A percentile compares a stretch with the other conserved stretches of the same genome.
phyloP scores from a whole-genome alignment of 495 filamentous ascomycete genomes.

The Penicillium longicatenatum region DNA sequence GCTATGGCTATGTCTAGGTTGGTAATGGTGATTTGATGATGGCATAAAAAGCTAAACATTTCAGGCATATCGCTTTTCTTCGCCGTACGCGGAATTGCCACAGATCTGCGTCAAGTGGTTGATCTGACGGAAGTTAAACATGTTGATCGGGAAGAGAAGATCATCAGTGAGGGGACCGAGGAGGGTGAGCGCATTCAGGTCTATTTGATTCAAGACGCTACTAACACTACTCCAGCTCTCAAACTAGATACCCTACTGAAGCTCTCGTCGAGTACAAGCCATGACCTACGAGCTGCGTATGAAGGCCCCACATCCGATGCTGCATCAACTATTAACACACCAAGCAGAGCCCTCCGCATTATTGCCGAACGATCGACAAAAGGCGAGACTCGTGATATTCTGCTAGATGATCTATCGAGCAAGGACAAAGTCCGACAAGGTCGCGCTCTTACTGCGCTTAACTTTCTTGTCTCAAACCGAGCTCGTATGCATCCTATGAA shows the following conservation, averaged over 20 bases:
- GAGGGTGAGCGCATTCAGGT: slow-evolving; percentile 34
- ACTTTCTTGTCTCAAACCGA: slow-evolving; percentile 47
- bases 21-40: neutral
- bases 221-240: slow-evolving; percentile 34
- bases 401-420: slow-evolving; percentile 45
- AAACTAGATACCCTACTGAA: slow-evolving; percentile 53
- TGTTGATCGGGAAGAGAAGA: slow-evolving; percentile 46
- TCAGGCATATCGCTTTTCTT: slow-evolving; percentile 50
- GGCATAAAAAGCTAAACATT: neutral
- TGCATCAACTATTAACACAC: slow-evolving; percentile 12
- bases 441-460: slow-evolving; percentile 45
- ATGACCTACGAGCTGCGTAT: slow-evolving; percentile 55
- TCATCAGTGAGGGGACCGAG: slow-evolving; percentile 50
- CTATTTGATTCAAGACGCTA: slow-evolving; percentile 4
- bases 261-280: slow-evolving; percentile 51
- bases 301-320: slow-evolving; percentile 11
- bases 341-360: slow-evolving; percentile 48
- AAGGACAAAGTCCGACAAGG: slow-evolving; percentile 35
- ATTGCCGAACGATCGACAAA: slow-evolving; percentile 51
- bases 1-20: slow-evolving; percentile 50
- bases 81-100: slow-evolving; percentile 46
- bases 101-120: slow-evolving; percentile 48
- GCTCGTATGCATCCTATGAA: slow-evolving; percentile 33
- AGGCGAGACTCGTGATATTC: slow-evolving; percentile 40
- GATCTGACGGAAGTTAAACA: slow-evolving; percentile 52